phyloP scores from a whole-genome alignment of 139 green algal genomes.

The Picocystis salinarum region DNA sequence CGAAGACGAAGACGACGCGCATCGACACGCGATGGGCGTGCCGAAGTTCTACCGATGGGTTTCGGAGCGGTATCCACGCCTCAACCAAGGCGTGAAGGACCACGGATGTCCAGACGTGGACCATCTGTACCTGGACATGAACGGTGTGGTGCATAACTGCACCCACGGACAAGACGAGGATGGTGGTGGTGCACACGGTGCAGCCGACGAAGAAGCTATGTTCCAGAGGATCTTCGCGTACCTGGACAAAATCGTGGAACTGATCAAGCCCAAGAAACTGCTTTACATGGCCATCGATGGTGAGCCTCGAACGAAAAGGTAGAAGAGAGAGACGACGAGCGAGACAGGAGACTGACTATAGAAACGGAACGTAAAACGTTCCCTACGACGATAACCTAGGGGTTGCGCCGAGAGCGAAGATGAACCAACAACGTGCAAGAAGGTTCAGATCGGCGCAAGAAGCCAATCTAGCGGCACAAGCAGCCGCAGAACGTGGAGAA shows the following conservation, averaged over 20 bases:
- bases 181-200: conserved; percentile 21
- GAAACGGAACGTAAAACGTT: too few species aligned
- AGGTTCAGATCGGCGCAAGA: conserved; percentile 34
- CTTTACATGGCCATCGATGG: conserved; percentile 91
- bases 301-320: too few species aligned
- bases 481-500: conserved; percentile 3
- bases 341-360: too few species aligned
- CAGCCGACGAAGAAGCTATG: conserved; percentile 70
- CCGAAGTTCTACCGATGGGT: conserved; percentile 95
- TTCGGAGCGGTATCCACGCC: conserved; percentile 75
- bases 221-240: conserved; percentile 71
- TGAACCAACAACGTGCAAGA: conserved; percentile 82
- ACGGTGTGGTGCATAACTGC: conserved; percentile 91
- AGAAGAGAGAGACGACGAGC: too few species aligned
- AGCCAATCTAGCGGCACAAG: conserved; percentile 1
- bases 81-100: conserved; percentile 57
- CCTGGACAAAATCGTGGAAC: conserved; percentile 72
- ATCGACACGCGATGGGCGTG: too few species aligned
- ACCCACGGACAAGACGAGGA: conserved; percentile 67
- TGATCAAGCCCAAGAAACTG: conserved; percentile 61
- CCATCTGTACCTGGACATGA: conserved; percentile 92
- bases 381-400: too few species aligned
- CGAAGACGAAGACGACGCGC: too few species aligned
- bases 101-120: conserved; percentile 52
- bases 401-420: conserved; percentile 76